Evolutionary conservation across 176 grass and related monocot genomes (phyloP).

Genomic region (Musa troglodytarum): DNA sequence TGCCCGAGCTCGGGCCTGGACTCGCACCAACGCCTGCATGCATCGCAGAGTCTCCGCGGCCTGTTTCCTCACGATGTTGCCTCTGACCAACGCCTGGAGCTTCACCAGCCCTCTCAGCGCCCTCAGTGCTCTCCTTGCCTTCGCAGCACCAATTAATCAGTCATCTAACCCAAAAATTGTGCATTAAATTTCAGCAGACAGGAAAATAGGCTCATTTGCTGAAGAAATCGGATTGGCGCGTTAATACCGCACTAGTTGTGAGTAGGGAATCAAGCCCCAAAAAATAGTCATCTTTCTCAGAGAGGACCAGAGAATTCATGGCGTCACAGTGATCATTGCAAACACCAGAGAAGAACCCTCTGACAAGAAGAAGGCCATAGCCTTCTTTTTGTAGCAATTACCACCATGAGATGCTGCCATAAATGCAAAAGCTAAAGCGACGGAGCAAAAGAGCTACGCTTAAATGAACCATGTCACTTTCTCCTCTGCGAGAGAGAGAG

Average conservation of each 20-base stretch:
- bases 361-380: neutral
- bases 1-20: conserved; percentile 61
- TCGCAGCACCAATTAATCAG: conserved; percentile 7
- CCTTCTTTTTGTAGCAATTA: neutral
- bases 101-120: conserved; percentile 83
- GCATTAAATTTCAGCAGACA: neutral
- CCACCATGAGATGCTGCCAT: neutral
- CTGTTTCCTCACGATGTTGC: conserved; percentile 92
- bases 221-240: neutral
- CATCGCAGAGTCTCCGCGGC: conserved; percentile 86
- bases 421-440: neutral
- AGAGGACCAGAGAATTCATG: neutral
- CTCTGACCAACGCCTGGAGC: conserved; percentile 87
- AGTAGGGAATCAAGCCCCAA: neutral
- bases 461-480: too few species aligned
- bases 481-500: too few species aligned
- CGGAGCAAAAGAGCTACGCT: too few species aligned
- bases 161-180: neutral
- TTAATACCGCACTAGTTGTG: neutral
- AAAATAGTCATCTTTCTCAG: neutral
- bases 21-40: conserved; percentile 87
- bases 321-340: neutral
- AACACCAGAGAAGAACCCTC: neutral
- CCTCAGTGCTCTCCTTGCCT: conserved; percentile 89
- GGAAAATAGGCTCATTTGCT: neutral